Evolutionary conservation across 2,329 filamentous ascomycete genomes (phyloP), one percentile per base, ranked within the genome.

Genomic region (Colletotrichum tanaceti): DNA sequence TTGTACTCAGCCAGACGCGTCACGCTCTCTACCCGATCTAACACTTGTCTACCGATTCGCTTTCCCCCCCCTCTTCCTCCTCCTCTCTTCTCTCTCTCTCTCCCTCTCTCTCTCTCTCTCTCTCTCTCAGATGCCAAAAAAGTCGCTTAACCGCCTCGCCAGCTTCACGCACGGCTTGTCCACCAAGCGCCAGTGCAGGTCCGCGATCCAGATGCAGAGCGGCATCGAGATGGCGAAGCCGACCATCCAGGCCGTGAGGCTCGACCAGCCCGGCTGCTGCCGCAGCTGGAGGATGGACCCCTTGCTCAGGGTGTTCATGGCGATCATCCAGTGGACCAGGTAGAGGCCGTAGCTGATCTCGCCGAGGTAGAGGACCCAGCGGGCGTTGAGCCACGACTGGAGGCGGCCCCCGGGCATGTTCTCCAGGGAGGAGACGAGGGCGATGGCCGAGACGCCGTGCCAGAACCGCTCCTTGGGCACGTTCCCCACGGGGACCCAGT

Each of bases 281-380:
- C 18, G 9, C 22, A 32, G n/a, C 4, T 9, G 13, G 22, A 43
- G 18, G 38, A 43, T 13, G n/a, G 2, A n/a, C 16, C 54, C 54
- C 22, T 28, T 49, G 5, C 13, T 18, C 16, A 28, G 22, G 14
- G 13, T 3, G 11, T 28, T 49, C 2, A 57, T 41, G 14, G 22
- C 28, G n/a, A 57, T 20, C 16, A 43, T 16, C 5, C 39, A 57
- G 39, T 57, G 39, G 11, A 57, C 22, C 14, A 57, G 54, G 18
- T 57, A 57, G 22, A 57, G 39, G 2, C 16, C 54, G 22, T 32
- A 57, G 18, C 38, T 43, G 11, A 57, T 57, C 22, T 43, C 38
- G 20, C 54, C 54, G 13, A 57, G 54, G 16, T 57, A 57, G 5
- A 43, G 39, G 1, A 57, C 22, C 5, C 39, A 18, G 5, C 22